Conservation (phyloP, 2,329 filamentous ascomycete genomes). For the Neofusicoccum umdonicola region DNA sequence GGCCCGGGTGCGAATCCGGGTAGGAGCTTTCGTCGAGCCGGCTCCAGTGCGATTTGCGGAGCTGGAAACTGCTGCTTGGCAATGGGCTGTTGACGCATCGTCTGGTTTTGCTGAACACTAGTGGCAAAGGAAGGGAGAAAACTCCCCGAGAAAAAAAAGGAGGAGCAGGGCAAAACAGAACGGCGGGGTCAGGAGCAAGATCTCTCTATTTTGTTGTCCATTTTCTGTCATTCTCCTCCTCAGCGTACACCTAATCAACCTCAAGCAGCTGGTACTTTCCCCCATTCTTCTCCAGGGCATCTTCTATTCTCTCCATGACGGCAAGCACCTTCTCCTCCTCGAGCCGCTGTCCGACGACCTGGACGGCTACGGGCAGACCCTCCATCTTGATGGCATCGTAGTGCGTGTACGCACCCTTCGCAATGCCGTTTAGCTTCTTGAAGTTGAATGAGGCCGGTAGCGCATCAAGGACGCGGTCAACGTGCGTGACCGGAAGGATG, state of each 20-base stretch:
- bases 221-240: too few relatives aligned
- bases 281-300: constrained; percentile 60
- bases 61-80: too few relatives aligned
- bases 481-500: constrained; percentile 80
- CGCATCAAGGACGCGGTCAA: constrained; percentile 67
- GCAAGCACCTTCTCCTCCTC: constrained; percentile 87
- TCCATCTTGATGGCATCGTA: constrained; percentile 84
- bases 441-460: constrained; percentile 62
- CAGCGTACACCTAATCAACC: constrained; percentile 32
- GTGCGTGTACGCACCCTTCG: constrained; percentile 77
- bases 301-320: constrained; percentile 75
- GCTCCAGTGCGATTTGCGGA: too few relatives aligned
- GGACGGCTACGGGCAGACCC: constrained; percentile 81
- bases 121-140: too few relatives aligned
- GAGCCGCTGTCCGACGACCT: constrained; percentile 74
- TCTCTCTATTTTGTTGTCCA: too few relatives aligned
- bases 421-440: constrained; percentile 72
- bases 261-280: constrained; percentile 51
- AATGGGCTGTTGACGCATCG: too few relatives aligned
- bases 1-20: too few relatives aligned
- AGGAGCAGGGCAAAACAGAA: too few relatives aligned
- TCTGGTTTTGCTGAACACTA: too few relatives aligned
- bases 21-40: too few relatives aligned
- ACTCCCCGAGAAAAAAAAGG: too few relatives aligned
- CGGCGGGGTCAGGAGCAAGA: too few relatives aligned